Conservation (phyloP, 495 filamentous ascomycete genomes). For the Elasticomyces elasticus region DNA sequence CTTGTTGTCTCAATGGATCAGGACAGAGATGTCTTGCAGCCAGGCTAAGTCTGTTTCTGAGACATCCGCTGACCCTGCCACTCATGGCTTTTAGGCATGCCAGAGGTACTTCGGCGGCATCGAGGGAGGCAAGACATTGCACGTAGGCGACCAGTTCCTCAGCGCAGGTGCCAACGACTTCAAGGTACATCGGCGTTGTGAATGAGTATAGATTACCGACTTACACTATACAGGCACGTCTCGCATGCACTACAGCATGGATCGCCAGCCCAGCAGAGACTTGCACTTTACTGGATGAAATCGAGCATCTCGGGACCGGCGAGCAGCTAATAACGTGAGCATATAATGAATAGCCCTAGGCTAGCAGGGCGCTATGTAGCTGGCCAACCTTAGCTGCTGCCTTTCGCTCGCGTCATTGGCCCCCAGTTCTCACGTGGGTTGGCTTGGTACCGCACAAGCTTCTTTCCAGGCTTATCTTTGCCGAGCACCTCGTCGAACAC, state of each 20-base stretch:
- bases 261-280: slow-evolving; percentile 89
- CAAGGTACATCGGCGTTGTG: slow-evolving; percentile 44
- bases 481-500: slow-evolving; percentile 78
- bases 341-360: not conserved
- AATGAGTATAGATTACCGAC: not conserved
- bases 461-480: slow-evolving; percentile 49
- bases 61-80: too few species aligned
- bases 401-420: slow-evolving; percentile 67
- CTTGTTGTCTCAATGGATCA: too few species aligned
- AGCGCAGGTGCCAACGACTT: slow-evolving; percentile 95
- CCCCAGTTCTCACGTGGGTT: slow-evolving; percentile 92
- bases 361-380: not conserved
- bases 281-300: slow-evolving; percentile 74
- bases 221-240: slow-evolving; percentile 37
- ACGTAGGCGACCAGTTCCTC: slow-evolving; percentile 93
- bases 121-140: slow-evolving; percentile 51
- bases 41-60: too few species aligned
- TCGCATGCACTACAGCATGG: slow-evolving; percentile 68
- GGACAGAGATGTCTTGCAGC: too few species aligned
- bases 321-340: not conserved
- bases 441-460: slow-evolving; percentile 70
- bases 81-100: too few species aligned
- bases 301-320: slow-evolving; percentile 38
- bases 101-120: slow-evolving; percentile 83
- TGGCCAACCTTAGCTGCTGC: slow-evolving; percentile 1